Conservation (phyloP, 2,329 filamentous ascomycete species). For the Ustulina deusta region DNA sequence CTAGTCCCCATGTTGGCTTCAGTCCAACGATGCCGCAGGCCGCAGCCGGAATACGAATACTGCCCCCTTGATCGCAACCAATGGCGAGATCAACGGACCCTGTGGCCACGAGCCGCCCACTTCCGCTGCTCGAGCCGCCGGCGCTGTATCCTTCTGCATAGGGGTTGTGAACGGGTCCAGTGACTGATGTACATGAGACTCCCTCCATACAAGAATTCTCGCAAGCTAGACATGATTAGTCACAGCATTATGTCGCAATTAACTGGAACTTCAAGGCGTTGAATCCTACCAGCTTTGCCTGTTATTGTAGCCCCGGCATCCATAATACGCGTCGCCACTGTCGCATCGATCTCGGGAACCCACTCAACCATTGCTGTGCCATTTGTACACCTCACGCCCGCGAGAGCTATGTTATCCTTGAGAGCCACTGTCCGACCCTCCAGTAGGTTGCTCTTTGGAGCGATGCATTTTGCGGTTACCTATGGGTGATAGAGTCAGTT, state of each 20-base stretch:
- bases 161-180: constrained; percentile 61
- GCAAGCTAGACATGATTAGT: constrained; percentile 52
- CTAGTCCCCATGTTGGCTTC: constrained; percentile 52
- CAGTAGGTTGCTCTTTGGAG: constrained; percentile 47
- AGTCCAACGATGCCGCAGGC: constrained; percentile 51
- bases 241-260: not conserved
- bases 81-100: constrained; percentile 51
- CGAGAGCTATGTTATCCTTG: constrained; percentile 63
- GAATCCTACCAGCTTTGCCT: constrained; percentile 53
- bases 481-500: constrained; percentile 9
- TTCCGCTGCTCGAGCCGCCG: constrained; percentile 59
- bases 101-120: constrained; percentile 58
- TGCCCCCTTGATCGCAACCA: constrained; percentile 53
- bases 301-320: constrained; percentile 56
- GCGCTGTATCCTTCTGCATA: constrained; percentile 58
- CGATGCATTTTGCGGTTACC: constrained; percentile 44
- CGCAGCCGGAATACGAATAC: constrained; percentile 51
- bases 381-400: constrained; percentile 57
- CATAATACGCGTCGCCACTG: constrained; percentile 57
- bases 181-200: constrained; percentile 57
- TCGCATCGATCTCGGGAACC: constrained; percentile 57
- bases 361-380: constrained; percentile 57
- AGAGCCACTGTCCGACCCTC: constrained; percentile 57
- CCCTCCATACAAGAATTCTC: constrained; percentile 60
- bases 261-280: too few relatives aligned